These are phyloP conservation scores for Diaporthe sp. DNA, from an alignment of 2,329 filamentous ascomycete genomes.

Conservation along the genomic window DNA sequence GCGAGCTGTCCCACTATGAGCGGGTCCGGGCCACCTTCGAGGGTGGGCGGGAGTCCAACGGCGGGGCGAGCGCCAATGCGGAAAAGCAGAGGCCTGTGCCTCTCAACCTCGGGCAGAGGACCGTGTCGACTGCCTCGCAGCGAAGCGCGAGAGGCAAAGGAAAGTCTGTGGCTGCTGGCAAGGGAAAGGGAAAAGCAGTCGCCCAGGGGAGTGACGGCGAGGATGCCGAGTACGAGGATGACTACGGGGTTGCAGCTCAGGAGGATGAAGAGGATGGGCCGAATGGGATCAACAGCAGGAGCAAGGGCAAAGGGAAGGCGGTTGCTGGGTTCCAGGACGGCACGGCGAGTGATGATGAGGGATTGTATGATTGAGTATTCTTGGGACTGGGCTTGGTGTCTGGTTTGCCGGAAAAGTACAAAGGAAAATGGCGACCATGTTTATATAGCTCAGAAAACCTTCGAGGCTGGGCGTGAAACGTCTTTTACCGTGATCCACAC, in stretches of 20 bases:
- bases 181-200: constrained; percentile 54
- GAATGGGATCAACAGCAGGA: constrained; percentile 43
- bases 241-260: constrained; percentile 46
- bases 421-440: not conserved
- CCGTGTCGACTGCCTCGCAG: constrained; percentile 48
- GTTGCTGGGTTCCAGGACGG: constrained; percentile 66
- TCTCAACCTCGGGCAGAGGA: constrained; percentile 45
- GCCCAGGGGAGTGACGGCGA: constrained; percentile 56
- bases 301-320: constrained; percentile 72
- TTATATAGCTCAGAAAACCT: not conserved
- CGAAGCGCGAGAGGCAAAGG: constrained; percentile 54
- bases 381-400: not conserved
- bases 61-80: constrained; percentile 48
- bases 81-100: constrained; percentile 44
- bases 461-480: not conserved
- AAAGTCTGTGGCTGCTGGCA: constrained; percentile 45
- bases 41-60: constrained; percentile 64
- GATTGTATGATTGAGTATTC: constrained; percentile 62
- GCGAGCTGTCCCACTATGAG: constrained; percentile 94
- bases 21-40: constrained; percentile 87
- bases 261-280: constrained; percentile 46
- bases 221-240: constrained; percentile 53
- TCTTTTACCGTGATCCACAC: not conserved
- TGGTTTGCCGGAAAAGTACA: not conserved
- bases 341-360: constrained; percentile 70